Conservation (phyloP, 768 basidiomycete species). For the Amanita jacksonii region DNA sequence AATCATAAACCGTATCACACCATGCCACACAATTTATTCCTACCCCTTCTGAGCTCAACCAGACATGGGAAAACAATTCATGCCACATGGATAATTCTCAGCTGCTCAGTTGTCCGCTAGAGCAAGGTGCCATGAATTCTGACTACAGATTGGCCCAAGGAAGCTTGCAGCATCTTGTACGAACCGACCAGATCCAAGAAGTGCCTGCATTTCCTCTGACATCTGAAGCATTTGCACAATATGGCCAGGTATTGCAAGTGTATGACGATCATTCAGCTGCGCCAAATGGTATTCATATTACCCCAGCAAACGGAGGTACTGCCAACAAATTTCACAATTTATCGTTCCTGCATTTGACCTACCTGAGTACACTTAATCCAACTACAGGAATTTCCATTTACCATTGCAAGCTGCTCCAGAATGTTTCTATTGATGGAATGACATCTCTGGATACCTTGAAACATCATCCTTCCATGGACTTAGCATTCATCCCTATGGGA, state of each 20-base stretch:
- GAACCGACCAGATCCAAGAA: too few species aligned
- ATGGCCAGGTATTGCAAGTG: slow-evolving; percentile 87
- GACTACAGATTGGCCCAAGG: too few species aligned
- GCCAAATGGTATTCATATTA: slow-evolving; percentile 62
- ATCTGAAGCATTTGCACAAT: slow-evolving; percentile 77
- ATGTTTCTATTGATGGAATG: slow-evolving; percentile 36
- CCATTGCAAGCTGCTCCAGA: slow-evolving; percentile 50
- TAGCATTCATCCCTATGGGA: slow-evolving; percentile 94
- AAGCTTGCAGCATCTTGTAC: too few species aligned
- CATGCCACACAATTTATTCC: too few species aligned
- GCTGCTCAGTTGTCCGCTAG: too few species aligned
- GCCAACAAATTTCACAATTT: slow-evolving; percentile 93
- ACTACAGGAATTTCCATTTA: slow-evolving; percentile 76
- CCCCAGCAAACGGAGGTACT: slow-evolving; percentile 81
- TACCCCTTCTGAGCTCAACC: too few species aligned
- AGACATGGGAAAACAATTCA: too few species aligned
- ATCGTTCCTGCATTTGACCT: slow-evolving; percentile 56
- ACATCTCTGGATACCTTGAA: slow-evolving; percentile 71
- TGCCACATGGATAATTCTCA: too few species aligned
- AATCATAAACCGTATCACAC: too few species aligned
- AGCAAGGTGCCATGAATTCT: too few species aligned
- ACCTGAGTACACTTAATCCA: slow-evolving; percentile 47
- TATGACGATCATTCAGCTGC: slow-evolving; percentile 59
- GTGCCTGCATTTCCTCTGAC: slow-evolving; percentile 66
- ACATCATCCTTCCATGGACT: slow-evolving; percentile 81